Conservation (phyloP, 2,329 filamentous ascomycete genomes). For the Pyrenophora tritici-repentis region DNA sequence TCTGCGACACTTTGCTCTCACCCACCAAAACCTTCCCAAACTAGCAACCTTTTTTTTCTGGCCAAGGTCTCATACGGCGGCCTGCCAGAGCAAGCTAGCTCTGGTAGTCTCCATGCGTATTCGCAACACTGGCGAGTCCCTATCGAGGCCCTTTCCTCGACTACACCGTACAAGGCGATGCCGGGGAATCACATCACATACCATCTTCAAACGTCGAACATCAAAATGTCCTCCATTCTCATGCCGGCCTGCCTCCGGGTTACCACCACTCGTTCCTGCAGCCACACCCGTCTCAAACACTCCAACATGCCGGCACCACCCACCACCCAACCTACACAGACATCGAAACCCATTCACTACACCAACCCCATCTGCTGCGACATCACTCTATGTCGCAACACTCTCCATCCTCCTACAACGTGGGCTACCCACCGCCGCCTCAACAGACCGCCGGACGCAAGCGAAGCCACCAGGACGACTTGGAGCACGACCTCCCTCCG, state of each 20-base stretch:
- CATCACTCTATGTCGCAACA: slow-evolving; percentile 46
- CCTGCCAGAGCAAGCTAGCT: slow-evolving; percentile 56
- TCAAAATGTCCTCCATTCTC: slow-evolving; percentile 48
- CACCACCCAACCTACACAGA: slow-evolving; percentile 47
- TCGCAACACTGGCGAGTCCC: slow-evolving; percentile 57
- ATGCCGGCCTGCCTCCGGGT: slow-evolving; percentile 43
- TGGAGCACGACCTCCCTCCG: slow-evolving; percentile 46
- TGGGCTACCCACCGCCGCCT: slow-evolving; percentile 40
- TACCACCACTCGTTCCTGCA: slow-evolving; percentile 47
- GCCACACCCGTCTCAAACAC: slow-evolving; percentile 45
- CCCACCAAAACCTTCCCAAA: slow-evolving; percentile 42
- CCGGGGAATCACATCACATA: slow-evolving; percentile 49
- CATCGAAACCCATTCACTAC: slow-evolving; percentile 46
- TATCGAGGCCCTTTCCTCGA: slow-evolving; percentile 54
- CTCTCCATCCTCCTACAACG: slow-evolving; percentile 45
- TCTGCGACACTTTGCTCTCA: slow-evolving; percentile 48
- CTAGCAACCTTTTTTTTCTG: slow-evolving; percentile 48
- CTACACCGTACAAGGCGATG: slow-evolving; percentile 52
- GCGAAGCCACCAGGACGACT: slow-evolving; percentile 50
- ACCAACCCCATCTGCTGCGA: slow-evolving; percentile 42
- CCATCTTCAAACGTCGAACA: slow-evolving; percentile 50
- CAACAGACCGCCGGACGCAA: slow-evolving; percentile 47
- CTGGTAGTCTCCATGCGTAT: slow-evolving; percentile 57
- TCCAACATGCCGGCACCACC: slow-evolving; percentile 45
- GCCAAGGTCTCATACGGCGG: slow-evolving; percentile 52